Evolutionary conservation across 345 rosid genomes (phyloP).

Genomic region (Linum trigynum): DNA sequence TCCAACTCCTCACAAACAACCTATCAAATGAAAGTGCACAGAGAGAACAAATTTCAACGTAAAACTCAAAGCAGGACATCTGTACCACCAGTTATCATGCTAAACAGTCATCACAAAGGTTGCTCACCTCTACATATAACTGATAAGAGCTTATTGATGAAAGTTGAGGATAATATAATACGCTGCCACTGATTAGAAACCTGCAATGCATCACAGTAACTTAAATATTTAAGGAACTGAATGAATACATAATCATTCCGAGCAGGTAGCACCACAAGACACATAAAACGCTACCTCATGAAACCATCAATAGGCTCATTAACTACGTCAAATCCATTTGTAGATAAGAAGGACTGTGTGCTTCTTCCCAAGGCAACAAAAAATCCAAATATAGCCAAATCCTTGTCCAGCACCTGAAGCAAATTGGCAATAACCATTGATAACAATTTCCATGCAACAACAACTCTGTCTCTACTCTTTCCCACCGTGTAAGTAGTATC

Average conservation of each 20-base stretch:
- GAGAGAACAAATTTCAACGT: slow-evolving; percentile 9
- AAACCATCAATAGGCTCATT: slow-evolving; percentile 60
- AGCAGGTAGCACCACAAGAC: slow-evolving; percentile 7
- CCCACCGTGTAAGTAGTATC: not conserved
- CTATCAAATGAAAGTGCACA: slow-evolving; percentile 31
- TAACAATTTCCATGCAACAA: not conserved
- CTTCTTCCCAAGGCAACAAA: slow-evolving; percentile 92
- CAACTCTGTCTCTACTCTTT: not conserved
- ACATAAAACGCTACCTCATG: slow-evolving; percentile 47
- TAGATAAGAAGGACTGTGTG: slow-evolving; percentile 53
- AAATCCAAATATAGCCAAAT: slow-evolving; percentile 96
- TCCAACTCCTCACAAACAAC: slow-evolving; percentile 96
- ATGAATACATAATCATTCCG: slow-evolving; percentile 10
- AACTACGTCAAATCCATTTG: slow-evolving; percentile 61
- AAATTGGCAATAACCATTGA: slow-evolving; percentile 17
- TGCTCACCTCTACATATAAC: slow-evolving; percentile 87
- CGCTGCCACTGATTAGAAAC: slow-evolving; percentile 88
- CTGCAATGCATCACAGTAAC: slow-evolving; percentile 29
- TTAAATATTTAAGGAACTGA: slow-evolving; percentile 9
- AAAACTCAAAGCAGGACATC: not conserved
- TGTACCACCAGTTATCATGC: slow-evolving; percentile 7
- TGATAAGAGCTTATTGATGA: slow-evolving; percentile 93
- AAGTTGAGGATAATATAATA: slow-evolving; percentile 85
- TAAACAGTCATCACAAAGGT: slow-evolving; percentile 13
- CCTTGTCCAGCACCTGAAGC: slow-evolving; percentile 83